These are phyloP conservation scores for Heritiera fomes DNA, from an alignment of 345 rosid species.

Conservation along the genomic window DNA sequence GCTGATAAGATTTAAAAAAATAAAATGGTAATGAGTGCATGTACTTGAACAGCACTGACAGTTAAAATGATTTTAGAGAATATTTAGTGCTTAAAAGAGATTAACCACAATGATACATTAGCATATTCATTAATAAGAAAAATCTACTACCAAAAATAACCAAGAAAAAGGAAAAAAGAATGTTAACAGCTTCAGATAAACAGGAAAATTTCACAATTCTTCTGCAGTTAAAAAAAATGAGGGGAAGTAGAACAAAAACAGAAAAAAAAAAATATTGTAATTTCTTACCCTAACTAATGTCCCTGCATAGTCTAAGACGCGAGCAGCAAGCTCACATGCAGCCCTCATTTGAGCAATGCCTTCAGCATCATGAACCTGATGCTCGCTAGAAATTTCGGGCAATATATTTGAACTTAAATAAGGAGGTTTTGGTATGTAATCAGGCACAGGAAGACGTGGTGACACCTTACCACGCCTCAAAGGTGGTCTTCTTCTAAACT, in stretches of 20 bases:
- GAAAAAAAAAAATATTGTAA: not conserved
- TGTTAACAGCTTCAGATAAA: not conserved
- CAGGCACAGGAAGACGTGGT: conserved; percentile 76
- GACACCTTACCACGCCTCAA: conserved; percentile 84
- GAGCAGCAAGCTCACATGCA: conserved; percentile 93
- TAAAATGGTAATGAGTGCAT: not conserved
- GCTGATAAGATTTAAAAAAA: conserved; percentile 44
- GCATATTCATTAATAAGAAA: not conserved
- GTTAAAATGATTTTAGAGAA: not conserved
- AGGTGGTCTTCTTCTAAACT: conserved; percentile 55
- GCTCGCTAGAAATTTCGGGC: conserved; percentile 65
- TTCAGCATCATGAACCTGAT: conserved; percentile 74
- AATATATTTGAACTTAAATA: conserved; percentile 53
- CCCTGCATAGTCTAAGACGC: conserved; percentile 75
- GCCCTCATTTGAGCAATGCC: conserved; percentile 74
- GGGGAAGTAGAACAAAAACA: not conserved
- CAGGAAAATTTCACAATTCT: not conserved
- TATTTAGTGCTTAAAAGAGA: not conserved
- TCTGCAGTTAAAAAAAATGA: not conserved
- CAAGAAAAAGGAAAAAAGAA: not conserved
- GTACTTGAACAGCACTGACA: not conserved
- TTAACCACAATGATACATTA: not conserved
- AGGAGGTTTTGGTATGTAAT: conserved; percentile 76
- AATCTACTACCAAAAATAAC: not conserved
- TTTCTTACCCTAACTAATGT: conserved; percentile 71